Percentiles rank a stretch among this genome's conserved stretches.
Conservation (phyloP, 768 basidiomycete genomes). For the Paxillus involutus region DNA sequence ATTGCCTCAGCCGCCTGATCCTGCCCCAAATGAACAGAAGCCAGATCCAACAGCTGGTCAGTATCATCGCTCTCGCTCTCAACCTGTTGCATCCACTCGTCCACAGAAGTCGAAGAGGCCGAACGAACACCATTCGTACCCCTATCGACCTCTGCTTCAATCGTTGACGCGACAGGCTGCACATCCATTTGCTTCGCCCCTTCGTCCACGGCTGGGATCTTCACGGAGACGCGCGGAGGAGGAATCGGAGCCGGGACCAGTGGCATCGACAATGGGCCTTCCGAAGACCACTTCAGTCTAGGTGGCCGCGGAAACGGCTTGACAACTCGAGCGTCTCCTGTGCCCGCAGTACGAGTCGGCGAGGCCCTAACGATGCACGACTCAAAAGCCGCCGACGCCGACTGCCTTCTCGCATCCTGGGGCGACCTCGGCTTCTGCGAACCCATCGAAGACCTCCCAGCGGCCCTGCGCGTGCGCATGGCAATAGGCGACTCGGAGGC, state of each 20-base stretch:
- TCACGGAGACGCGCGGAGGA: not conserved
- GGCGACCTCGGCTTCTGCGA: not conserved
- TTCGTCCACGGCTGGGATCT: not conserved
- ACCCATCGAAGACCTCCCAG: not conserved
- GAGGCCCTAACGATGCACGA: constrained; percentile 16
- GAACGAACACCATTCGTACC: too few species aligned
- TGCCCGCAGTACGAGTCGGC: not conserved
- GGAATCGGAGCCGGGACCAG: not conserved
- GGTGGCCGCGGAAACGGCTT: not conserved
- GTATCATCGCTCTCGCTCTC: constrained; percentile 8
- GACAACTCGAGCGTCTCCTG: not conserved
- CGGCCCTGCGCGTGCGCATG: not conserved
- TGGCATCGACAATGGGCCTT: not conserved
- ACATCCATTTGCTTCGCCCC: not conserved
- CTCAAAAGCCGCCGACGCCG: constrained; percentile 15
- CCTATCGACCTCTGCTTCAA: too few species aligned
- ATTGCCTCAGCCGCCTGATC: not conserved
- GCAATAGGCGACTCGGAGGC: not conserved
- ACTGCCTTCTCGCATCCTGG: constrained; percentile 7
- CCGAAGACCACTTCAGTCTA: not conserved
- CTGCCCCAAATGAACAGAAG: constrained; percentile 21
- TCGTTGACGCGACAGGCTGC: not conserved
- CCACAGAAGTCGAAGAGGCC: not conserved
- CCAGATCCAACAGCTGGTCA: constrained; percentile 23
- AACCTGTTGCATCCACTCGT: not conserved